Evolutionary conservation across 805 yeast species (phyloP), one percentile per base, ranked within the genome.

Genomic region (Torulaspora indica): DNA sequence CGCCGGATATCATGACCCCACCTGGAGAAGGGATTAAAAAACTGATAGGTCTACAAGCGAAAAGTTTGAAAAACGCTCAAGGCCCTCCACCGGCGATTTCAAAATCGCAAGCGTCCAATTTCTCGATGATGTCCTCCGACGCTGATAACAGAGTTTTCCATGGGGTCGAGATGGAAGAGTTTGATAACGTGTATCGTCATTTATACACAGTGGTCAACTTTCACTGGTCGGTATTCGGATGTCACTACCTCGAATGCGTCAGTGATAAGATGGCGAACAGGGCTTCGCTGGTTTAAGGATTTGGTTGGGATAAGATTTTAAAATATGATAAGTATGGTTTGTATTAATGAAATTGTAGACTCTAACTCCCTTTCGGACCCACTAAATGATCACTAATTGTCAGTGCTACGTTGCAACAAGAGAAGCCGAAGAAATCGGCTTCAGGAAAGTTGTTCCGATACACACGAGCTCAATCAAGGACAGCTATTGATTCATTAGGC

Each of bases 191-290:
- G 40, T 76, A 80, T 33, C 75, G 74, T 41, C 76, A 85, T 53
- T 68, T 84, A 40, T 74, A 80, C 47, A 79, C 85, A 12, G 73
- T 87, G 46, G 78, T 78, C 38, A 81, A 79, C 46, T 82, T 87
- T 67, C 95, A 87, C 64, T 82, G 89, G 86, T 80, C 77, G 45
- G 95, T 87, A 9, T 86, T 87, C 64, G 89, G 86, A 25, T 73
- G 74, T 34, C 80, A 81, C 66, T 87, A 87, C 56, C 63, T 69
- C 35, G 78, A 75, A 22, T 54, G 60, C 10, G 41, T 70, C 33
- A 58, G 66, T 36, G 62, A 60, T 33, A 53, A 53, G 43, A 49
- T 53, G 42, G 47, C 38, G 15, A 41, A 35, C 23, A 39, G 43
- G 31, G 38, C 43, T 31, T 30, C 28, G 27, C 13, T 9, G 15